Base-by-base conservation (phyloP, 192 early-diverging fungal genomes). In the Entophlyctis luteolus region DNA sequence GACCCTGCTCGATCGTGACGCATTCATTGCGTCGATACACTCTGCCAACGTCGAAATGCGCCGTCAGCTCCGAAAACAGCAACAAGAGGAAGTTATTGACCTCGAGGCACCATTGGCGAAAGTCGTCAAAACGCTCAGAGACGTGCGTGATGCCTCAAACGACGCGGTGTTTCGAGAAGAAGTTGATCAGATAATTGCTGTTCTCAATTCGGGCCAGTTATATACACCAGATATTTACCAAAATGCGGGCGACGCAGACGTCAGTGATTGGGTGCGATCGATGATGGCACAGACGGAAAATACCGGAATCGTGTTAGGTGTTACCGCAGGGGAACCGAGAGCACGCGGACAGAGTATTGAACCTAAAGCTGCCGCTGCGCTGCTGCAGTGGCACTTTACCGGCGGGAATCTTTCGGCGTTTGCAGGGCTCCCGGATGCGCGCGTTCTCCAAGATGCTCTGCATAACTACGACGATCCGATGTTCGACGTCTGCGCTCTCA, bases 21-120 rank as follows among this genome's bases (percentile, higher is more conserved):
- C 59, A 37, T 70, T 73, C 59, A 49, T 79, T 46, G 38, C 67
- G 10, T 65, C 72, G 20, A 56, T 79, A 18, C 71, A 62, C 47
- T 27, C 37, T 5, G 59, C 75, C 31, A 79, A 79, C 55, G 62
- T 74, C 4, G 75, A 79, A 4, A 45, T 79, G 5, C 67, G 58
- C 29, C 50, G 55, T n/a, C 74, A 79, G 42, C 55, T 79, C 14
- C 58, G 71, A 59, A 48, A 47, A 38, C 62, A 55, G 31, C 48
- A 60, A 29, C 68, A 38, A 38, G 56, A 55, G 2, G 74, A 79
- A 31, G 57, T 75, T 48, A 34, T 77, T 2, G 77, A 79, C 42
- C 55, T 79, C 16, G 77, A 79, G 57, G 67, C 77, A 20, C 77
- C 77, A 12, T 39, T 79, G 38, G 59, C 77, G 25, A 45, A 62